phyloP scores from a whole-genome alignment of 148 eudicot genomes.

The Drosera capensis region DNA sequence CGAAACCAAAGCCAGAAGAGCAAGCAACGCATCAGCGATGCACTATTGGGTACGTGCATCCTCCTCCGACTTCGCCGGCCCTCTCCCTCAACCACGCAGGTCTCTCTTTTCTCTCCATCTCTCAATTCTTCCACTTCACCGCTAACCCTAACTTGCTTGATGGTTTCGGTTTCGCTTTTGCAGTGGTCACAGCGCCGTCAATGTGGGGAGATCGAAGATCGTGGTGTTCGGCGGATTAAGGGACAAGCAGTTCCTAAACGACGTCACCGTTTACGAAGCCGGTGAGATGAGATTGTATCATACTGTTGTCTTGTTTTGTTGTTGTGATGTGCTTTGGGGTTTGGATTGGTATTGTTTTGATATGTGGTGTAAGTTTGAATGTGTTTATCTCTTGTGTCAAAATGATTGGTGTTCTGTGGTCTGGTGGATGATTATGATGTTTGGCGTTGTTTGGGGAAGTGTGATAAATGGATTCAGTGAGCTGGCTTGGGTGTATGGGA shows the following conservation, averaged over 20 bases:
- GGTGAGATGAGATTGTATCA: slow-evolving; percentile 26
- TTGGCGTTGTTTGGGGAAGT: no score
- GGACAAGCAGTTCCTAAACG: slow-evolving; percentile 73
- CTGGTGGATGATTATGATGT: no score
- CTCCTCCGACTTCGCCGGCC: slow-evolving; percentile 67
- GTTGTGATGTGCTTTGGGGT: not conserved
- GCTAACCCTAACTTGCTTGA: not conserved
- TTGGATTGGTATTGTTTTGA: not conserved
- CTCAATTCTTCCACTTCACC: not conserved
- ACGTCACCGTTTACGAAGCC: slow-evolving; percentile 59
- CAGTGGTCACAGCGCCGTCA: slow-evolving; percentile 94
- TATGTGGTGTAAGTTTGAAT: no score
- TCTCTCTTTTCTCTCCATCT: slow-evolving; percentile 5
- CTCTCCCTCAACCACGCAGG: slow-evolving; percentile 82
- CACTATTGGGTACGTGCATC: slow-evolving; percentile 87
- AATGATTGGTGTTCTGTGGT: no score
- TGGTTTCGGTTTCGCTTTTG: not conserved
- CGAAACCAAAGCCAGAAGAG: slow-evolving; percentile 9
- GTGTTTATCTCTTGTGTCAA: no score
- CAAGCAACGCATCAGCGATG: no score
- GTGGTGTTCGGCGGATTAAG: slow-evolving; percentile 77
- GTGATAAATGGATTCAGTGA: no score
- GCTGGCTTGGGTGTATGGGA: no score
- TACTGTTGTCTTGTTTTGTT: not conserved
- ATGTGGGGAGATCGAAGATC: slow-evolving; percentile 69